phyloP scores from a whole-genome alignment of 257 asterid species.

The Fraxinus americana region DNA sequence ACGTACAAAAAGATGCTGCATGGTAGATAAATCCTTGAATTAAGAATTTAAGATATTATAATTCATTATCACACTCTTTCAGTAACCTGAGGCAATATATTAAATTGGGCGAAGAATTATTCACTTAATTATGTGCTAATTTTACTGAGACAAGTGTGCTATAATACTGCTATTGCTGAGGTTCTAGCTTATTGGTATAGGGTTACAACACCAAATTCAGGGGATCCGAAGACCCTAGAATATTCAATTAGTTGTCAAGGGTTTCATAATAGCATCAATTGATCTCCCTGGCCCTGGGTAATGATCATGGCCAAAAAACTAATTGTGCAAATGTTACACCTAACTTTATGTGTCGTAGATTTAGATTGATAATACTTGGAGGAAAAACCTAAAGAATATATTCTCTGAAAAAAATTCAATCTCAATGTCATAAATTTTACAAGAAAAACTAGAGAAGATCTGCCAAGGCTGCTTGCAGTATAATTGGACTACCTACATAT shows the following conservation, averaged over 20 bases:
- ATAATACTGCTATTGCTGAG: conserved; percentile 3
- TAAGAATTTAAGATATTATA: background rate
- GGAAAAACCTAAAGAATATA: background rate
- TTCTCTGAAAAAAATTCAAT: conserved; percentile 2
- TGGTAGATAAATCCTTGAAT: background rate
- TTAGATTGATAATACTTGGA: conserved; percentile 6
- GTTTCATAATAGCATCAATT: background rate
- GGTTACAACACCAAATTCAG: background rate
- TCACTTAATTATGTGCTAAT: background rate
- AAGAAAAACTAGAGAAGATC: background rate
- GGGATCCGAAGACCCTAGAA: conserved; percentile 3
- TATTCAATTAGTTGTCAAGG: conserved; percentile 9
- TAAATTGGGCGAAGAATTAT: conserved; percentile 9
- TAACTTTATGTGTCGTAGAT: background rate
- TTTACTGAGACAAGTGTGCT: background rate
- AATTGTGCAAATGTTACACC: background rate
- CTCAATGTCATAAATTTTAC: background rate
- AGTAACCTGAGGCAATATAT: background rate
- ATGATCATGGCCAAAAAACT: background rate
- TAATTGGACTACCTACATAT: conserved; percentile 3
- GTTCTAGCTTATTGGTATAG: background rate
- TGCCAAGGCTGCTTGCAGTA: background rate
- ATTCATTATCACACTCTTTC: background rate
- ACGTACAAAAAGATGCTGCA: background rate
- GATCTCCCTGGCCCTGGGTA: background rate